Evolutionary conservation across 2,329 filamentous ascomycete species (phyloP).

Genomic region (Neofusicoccum ribis): DNA sequence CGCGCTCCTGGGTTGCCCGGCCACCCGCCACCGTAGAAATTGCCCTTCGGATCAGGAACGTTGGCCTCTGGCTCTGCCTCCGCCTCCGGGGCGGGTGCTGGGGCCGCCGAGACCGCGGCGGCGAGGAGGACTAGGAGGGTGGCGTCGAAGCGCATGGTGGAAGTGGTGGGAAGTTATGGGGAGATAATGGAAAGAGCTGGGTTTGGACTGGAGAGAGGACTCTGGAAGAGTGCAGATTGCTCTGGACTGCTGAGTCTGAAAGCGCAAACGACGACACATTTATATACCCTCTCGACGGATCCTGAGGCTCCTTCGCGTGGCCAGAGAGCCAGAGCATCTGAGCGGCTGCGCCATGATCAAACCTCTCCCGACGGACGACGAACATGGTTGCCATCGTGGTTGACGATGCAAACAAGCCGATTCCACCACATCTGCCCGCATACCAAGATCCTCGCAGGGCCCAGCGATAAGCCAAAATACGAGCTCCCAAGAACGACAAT

Average conservation of each 20-base stretch:
- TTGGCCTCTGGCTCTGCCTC: neutral
- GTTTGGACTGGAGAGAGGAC: no score
- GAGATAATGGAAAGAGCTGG: no score
- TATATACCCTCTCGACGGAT: neutral
- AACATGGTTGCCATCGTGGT: neutral
- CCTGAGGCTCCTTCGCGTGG: neutral
- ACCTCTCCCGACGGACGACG: neutral
- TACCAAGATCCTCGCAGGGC: neutral
- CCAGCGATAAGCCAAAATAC: neutral
- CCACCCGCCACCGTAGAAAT: neutral
- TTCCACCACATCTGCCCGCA: neutral
- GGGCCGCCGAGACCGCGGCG: neutral
- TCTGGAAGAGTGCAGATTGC: no score
- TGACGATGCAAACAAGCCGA: neutral
- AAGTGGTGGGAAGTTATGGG: no score
- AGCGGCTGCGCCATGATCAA: neutral
- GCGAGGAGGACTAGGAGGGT: neutral
- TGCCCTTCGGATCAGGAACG: neutral
- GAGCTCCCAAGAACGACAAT: neutral
- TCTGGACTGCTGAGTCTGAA: no score
- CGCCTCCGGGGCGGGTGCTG: neutral
- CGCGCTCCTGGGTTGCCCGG: neutral
- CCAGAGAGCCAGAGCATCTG: neutral
- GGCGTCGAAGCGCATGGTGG: neutral
- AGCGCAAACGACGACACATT: neutral